Evolutionary conservation across 768 basidiomycete genomes (phyloP).

Genomic region (Lentinus tigrinus): DNA sequence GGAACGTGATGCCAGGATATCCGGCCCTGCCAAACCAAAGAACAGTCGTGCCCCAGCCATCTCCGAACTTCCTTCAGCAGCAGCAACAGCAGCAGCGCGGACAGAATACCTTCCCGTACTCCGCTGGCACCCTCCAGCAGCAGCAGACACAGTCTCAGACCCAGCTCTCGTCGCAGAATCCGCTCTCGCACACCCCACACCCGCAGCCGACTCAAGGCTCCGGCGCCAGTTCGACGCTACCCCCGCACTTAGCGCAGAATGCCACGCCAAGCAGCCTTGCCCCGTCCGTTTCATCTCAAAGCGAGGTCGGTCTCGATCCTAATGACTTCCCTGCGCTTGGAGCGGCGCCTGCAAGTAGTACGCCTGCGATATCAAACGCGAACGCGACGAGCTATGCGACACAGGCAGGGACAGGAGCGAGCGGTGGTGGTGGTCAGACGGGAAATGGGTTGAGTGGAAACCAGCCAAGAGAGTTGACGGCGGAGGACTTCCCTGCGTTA

Average conservation of each 20-base stretch:
- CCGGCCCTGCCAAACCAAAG: conserved; percentile 63
- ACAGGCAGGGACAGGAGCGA: conserved; percentile 69
- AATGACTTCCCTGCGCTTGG: conserved; percentile 90
- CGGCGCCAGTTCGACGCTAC: conserved; percentile 53
- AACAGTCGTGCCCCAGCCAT: conserved; percentile 56
- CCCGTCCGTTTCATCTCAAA: conserved; percentile 62
- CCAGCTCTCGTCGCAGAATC: conserved; percentile 26
- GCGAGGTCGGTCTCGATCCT: conserved; percentile 79
- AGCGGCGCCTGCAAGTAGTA: conserved; percentile 47
- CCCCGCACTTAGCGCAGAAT: conserved; percentile 55
- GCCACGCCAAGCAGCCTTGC: conserved; percentile 41
- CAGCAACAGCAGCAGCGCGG: conserved; percentile 65
- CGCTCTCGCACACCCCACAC: conserved; percentile 35
- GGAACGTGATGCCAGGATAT: conserved; percentile 54
- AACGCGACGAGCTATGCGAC: conserved; percentile 75
- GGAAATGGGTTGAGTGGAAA: conserved; percentile 36
- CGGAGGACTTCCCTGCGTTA: conserved; percentile 87
- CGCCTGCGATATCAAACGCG: conserved; percentile 37
- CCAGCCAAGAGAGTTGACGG: conserved; percentile 70
- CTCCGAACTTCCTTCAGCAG: conserved; percentile 53
- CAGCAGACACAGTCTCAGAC: conserved; percentile 37
- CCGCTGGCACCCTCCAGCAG: conserved; percentile 55
- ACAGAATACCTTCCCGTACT: conserved; percentile 67
- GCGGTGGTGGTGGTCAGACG: conserved; percentile 29
- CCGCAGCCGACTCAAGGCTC: conserved; percentile 41